Evolutionary conservation across 768 basidiomycete genomes (phyloP), one percentile per base, ranked within the genome.

Genomic region (Suillus placidus): DNA sequence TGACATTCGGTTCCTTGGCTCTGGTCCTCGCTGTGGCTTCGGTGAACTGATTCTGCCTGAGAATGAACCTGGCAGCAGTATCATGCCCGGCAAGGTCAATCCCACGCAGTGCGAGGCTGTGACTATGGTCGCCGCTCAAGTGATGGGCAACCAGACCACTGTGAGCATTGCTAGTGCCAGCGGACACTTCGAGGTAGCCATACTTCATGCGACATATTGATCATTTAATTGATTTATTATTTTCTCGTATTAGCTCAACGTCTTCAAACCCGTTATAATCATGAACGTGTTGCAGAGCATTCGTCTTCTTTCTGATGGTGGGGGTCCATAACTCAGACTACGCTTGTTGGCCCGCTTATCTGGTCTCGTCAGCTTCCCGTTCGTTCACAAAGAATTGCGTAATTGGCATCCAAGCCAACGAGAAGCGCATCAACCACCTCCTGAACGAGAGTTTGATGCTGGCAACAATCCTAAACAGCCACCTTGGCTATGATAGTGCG

Each of bases 61-160:
- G 81, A 99, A 99, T 78, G 97, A 99, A 80, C 97, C 97, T 51
- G 97, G 97, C 57, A 96, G 94, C 74, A 97, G 94, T 64, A 99
- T 99, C 80, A 99, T 99, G 97, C 97, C 96, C 6, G 97, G 97
- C 67, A 99, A 99, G 82, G 97, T 99, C 67, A 99, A 99, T 81
- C 97, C 97, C 14, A 99, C 97, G 6, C 97, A 99, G 76, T 99
- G 97, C 71, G 97, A 99, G 80, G 97, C 97, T 6, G 78, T 99
- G 67, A 99, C 97, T 13, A 99, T 99, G 97, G 95, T 99, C 30
- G 94, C 95, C 43, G 95, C 97, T 0, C 97, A 99, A 78, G 96
- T 99, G 4, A 97, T 99, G 80, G 97, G 97, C 51, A 99, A 98
- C 80, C 93, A 99, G 78, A 95, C 95, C 10, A 80, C 90, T 52